Evolutionary conservation across 129 eudicot species (phyloP).

Genomic region (Escallonia rubra): DNA sequence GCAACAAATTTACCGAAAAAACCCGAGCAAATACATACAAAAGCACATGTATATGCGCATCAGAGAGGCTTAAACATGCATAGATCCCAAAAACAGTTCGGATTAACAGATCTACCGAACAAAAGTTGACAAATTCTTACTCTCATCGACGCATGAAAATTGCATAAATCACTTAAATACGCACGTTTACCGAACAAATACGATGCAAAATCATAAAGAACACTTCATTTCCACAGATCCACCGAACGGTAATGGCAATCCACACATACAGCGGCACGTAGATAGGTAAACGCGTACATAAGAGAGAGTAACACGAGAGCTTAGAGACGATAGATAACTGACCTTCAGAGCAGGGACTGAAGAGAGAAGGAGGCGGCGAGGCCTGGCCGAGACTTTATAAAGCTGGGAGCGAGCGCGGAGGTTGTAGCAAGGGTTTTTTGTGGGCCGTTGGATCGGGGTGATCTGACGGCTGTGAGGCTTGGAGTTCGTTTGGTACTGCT

Average conservation of each 20-base stretch:
- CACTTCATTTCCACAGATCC: background rate
- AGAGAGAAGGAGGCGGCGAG: background rate
- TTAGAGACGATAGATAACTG: background rate
- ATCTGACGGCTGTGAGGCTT: background rate
- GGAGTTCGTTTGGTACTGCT: background rate
- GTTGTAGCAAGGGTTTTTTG: slow-evolving; percentile 4
- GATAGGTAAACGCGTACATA: too few relatives aligned
- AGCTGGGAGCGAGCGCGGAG: background rate
- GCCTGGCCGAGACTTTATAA: slow-evolving; percentile 5
- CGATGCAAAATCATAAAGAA: background rate
- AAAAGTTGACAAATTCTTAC: too few relatives aligned
- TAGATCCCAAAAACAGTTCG: background rate
- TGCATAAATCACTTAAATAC: too few relatives aligned
- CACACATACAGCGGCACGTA: too few relatives aligned
- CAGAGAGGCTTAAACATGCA: too few relatives aligned
- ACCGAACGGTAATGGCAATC: background rate
- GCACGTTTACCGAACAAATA: too few relatives aligned
- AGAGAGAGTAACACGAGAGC: too few relatives aligned
- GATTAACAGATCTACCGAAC: background rate
- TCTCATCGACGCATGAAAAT: too few relatives aligned
- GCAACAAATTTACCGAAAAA: too few relatives aligned
- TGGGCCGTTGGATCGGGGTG: slow-evolving; percentile 1
- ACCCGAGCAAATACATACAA: too few relatives aligned
- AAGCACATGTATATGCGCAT: too few relatives aligned
- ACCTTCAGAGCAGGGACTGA: background rate